These are phyloP conservation scores for Penicillium sp. DNA, from an alignment of 2,329 filamentous ascomycete genomes.

Conservation along the genomic window DNA sequence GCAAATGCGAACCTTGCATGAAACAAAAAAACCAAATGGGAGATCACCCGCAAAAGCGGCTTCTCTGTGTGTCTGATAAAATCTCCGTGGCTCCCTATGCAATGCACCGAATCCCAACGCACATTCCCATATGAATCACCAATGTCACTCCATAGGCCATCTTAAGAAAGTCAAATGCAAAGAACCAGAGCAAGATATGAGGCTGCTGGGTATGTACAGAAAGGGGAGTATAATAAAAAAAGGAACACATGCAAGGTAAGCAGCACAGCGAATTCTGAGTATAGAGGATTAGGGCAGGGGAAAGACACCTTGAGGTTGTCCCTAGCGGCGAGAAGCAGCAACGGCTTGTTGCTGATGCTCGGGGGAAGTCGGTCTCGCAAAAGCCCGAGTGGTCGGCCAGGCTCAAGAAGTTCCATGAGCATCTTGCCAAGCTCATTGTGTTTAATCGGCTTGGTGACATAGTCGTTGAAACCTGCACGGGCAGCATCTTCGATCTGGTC, in stretches of 20 bases:
- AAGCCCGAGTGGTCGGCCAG: slow-evolving; percentile 41
- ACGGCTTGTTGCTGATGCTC: slow-evolving; percentile 20
- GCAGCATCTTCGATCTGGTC: slow-evolving; percentile 48
- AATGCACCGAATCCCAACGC: slow-evolving; percentile 5
- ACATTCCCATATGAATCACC: not conserved
- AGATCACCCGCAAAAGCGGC: not conserved
- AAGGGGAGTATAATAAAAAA: slow-evolving; percentile 4
- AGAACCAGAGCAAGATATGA: not conserved
- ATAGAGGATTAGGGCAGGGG: not conserved
- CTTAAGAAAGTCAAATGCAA: slow-evolving; percentile 5
- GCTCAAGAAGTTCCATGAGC: slow-evolving; percentile 49
- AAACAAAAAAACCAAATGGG: not conserved
- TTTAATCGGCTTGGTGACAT: slow-evolving; percentile 50
- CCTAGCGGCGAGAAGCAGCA: slow-evolving; percentile 14
- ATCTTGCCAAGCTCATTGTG: slow-evolving; percentile 49
- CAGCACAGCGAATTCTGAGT: not conserved
- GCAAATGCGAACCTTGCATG: slow-evolving; percentile 12
- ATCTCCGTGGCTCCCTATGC: not conserved
- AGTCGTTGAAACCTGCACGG: slow-evolving; percentile 48
- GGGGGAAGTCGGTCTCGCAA: slow-evolving; percentile 39
- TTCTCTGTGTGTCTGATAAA: not conserved
- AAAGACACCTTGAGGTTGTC: not conserved
- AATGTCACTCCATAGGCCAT: slow-evolving; percentile 10
- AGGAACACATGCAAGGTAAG: slow-evolving; percentile 1
- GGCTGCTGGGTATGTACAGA: not conserved